These are phyloP conservation scores for Dactylellina parvicollis DNA, from an alignment of 2,329 filamentous ascomycete genomes.

Conservation along the genomic window DNA sequence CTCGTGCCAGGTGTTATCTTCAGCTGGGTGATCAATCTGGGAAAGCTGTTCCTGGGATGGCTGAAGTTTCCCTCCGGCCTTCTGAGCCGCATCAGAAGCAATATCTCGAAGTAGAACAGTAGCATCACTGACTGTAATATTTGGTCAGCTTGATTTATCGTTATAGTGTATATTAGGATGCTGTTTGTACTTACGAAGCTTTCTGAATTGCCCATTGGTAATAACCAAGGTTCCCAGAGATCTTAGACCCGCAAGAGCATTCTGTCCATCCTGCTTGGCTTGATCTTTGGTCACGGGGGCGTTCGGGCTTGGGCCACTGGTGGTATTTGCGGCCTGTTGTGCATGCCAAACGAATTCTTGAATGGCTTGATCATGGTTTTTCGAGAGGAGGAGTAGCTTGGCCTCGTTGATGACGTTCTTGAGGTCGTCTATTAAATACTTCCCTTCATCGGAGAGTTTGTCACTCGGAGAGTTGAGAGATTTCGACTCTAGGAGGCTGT, in stretches of 20 bases:
- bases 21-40: constrained; percentile 83
- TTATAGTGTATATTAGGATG: not conserved
- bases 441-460: constrained; percentile 84
- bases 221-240: constrained; percentile 89
- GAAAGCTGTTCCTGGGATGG: constrained; percentile 79
- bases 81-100: constrained; percentile 85
- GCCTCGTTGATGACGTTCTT: constrained; percentile 83
- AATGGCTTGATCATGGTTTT: constrained; percentile 92
- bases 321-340: constrained; percentile 72
- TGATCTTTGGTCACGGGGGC: constrained; percentile 78
- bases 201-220: constrained; percentile 95
- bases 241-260: constrained; percentile 83
- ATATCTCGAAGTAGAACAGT: constrained; percentile 86
- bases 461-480: constrained; percentile 73
- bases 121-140: constrained; percentile 74
- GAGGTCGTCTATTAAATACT: constrained; percentile 78
- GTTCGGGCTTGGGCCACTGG: constrained; percentile 59
- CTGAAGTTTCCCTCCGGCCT: constrained; percentile 77
- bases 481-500: constrained; percentile 80
- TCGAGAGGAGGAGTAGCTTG: constrained; percentile 84
- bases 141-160: not conserved
- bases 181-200: constrained; percentile 71
- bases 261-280: constrained; percentile 82
- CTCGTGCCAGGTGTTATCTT: constrained; percentile 94
- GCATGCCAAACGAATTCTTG: constrained; percentile 98